phyloP scores from a whole-genome alignment of 2,329 filamentous ascomycete species.

The Penicillium sp. region DNA sequence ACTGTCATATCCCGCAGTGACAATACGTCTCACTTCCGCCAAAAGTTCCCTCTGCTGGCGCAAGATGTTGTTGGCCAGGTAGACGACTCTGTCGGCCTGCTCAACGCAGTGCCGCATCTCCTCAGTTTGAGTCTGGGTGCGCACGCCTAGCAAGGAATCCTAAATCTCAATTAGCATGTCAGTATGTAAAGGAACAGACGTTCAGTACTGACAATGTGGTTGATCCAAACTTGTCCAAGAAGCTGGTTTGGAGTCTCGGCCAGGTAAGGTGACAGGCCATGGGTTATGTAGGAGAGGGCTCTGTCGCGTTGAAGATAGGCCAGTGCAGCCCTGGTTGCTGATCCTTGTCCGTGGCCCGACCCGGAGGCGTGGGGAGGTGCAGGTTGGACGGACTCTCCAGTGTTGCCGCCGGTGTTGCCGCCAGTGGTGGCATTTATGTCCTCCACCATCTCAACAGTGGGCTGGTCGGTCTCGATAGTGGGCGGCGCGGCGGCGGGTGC shows the following conservation, averaged over 20 bases:
- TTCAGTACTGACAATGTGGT: not conserved
- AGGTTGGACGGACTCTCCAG: not conserved
- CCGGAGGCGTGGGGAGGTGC: not conserved
- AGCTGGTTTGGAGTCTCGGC: not conserved
- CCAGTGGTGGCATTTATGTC: not conserved
- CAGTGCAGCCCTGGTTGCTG: not conserved
- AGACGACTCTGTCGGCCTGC: not conserved
- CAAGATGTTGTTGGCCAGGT: not conserved
- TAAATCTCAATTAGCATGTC: not conserved
- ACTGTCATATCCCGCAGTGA: too few species aligned
- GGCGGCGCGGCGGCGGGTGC: not conserved
- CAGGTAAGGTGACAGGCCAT: not conserved
- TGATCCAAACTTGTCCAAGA: not conserved
- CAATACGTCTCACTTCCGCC: not conserved
- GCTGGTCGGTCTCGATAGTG: not conserved
- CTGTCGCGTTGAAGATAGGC: not conserved
- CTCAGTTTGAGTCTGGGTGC: not conserved
- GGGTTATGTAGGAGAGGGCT: not conserved
- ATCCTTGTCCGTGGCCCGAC: too few species aligned
- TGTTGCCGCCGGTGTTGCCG: not conserved
- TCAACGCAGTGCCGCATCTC: not conserved
- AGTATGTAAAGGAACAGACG: too few species aligned
- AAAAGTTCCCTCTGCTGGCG: not conserved
- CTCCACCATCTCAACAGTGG: not conserved
- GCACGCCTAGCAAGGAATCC: not conserved